Evolutionary conservation across 352 stramenopile genomes (phyloP).

Genomic region (Globisporangium iwayamae): DNA sequence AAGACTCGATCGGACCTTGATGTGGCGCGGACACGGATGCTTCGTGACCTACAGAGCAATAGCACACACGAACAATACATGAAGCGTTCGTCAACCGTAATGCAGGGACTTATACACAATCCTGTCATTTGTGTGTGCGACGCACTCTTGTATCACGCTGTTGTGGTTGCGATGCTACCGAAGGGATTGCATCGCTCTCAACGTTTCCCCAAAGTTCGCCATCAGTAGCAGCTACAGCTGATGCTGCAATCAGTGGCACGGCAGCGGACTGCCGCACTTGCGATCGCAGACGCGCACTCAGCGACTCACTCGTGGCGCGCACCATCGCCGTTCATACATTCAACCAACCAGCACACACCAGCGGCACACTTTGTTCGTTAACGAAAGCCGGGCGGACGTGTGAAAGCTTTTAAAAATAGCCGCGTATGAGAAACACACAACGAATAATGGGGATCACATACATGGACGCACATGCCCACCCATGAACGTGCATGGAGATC

Average conservation of each 20-base stretch:
- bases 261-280: conserved; percentile 37
- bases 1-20: conserved; percentile 23
- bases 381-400: background rate
- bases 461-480: background rate
- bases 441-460: background rate
- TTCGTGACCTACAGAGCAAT: background rate
- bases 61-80: background rate
- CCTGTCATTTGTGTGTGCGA: background rate
- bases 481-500: background rate
- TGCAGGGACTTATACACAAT: background rate
- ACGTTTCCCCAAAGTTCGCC: background rate
- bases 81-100: background rate
- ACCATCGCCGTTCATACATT: conserved; percentile 2
- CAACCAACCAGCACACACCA: background rate
- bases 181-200: background rate
- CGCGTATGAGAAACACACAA: background rate
- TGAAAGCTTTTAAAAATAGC: background rate
- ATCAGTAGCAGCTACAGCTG: background rate
- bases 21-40: conserved; percentile 27
- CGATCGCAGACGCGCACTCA: conserved; percentile 44
- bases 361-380: background rate
- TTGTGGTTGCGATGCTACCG: background rate
- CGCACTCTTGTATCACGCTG: conserved; percentile 1
- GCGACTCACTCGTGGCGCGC: conserved; percentile 25
- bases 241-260: conserved; percentile 4